Evolutionary conservation across 202 grass and related monocot species (phyloP), one percentile per base, ranked within the genome.

Genomic region (Carex arenaria): DNA sequence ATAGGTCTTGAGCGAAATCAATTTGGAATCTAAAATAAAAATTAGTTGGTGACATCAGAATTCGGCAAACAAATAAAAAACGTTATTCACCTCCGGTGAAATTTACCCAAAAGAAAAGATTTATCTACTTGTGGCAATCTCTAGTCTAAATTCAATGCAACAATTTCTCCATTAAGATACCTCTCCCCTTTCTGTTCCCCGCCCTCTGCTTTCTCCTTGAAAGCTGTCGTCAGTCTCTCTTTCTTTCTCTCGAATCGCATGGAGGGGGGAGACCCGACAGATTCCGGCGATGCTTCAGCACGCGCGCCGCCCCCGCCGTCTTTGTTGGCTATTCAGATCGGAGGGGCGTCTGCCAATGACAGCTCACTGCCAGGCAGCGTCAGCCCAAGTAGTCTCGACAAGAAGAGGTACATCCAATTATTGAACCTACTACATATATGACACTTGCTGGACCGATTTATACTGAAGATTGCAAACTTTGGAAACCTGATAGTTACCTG

Each of bases 121-220:
- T 30, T 34, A 34, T 36, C 53, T 57, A 78, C 28, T 78, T 60
- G 38, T 77, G 30, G 11, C 53, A 78, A 78, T 78, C 73, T 78
- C 17, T 38, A 51, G 19, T 78, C 73, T n/a, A 77, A 77, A 60
- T 78, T 78, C 74, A 60, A 19, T 60, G 51, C 14, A 78, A 36
- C 80, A 30, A 69, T 70, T 82, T 82, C 80, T 69, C 64, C 80
- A 54, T 70, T 69, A 67, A 54, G 34, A 52, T 36, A 30, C 64
- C 7, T 64, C 78, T 64, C 28, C 64, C 11, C 43, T 67, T 67
- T 38, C 54, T 78, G 19, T 78, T 60, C 30, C 74, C 49, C 54
- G 30, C 31, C 30, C 28, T 53, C 13, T 52, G 51, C 74, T 59
- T 60, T 59, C 53, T 78, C 54, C 43, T 64, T 80, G 19, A 68